phyloP scores from a whole-genome alignment of 306 rosid species.

The Casuarina cunninghamiana region DNA sequence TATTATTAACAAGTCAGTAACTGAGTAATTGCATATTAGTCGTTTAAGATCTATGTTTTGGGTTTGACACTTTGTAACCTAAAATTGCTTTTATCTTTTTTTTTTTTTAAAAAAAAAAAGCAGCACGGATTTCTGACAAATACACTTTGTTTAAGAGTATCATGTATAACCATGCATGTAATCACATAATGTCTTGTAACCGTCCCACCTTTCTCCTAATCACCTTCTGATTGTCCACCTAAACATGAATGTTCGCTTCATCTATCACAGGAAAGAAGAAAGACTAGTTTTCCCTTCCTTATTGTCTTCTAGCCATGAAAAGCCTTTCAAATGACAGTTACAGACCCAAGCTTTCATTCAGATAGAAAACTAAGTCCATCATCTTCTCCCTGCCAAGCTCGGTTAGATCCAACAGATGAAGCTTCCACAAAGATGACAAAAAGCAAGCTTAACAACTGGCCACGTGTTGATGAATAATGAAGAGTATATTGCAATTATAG shows the following conservation, averaged over 20 bases:
- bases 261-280: not conserved
- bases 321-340: constrained; percentile 15
- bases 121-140: not conserved
- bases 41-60: too few relatives aligned
- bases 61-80: too few relatives aligned
- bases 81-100: too few relatives aligned
- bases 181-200: not conserved
- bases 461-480: constrained; percentile 39
- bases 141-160: not conserved
- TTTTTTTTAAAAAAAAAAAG: too few relatives aligned
- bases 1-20: too few relatives aligned
- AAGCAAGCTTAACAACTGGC: constrained; percentile 12
- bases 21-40: too few relatives aligned
- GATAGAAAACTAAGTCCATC: not conserved
- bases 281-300: not conserved
- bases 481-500: constrained; percentile 36
- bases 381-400: constrained; percentile 3
- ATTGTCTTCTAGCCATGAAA: not conserved
- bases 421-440: constrained; percentile 27
- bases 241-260: not conserved
- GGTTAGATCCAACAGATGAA: constrained; percentile 31
- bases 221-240: not conserved
- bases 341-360: constrained; percentile 16
- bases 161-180: not conserved
- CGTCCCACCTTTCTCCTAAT: not conserved